phyloP scores from a whole-genome alignment of 148 eudicot genomes.

The Rhododendron simsii region DNA sequence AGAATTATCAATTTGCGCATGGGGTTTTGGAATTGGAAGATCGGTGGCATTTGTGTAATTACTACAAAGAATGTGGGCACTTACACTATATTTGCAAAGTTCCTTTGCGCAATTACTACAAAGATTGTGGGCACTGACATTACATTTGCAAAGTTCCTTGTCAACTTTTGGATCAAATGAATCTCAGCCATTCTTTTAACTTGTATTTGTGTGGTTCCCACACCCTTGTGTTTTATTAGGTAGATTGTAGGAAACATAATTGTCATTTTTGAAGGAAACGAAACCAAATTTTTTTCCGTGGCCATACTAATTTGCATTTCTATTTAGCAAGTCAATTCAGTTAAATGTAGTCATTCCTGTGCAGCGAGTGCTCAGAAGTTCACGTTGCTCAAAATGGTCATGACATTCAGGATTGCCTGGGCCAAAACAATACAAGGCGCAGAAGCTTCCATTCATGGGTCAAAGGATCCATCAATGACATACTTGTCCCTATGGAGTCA shows the following conservation, averaged over 20 bases:
- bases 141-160: too few relatives aligned
- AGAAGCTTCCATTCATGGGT: slow-evolving; percentile 77
- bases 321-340: not conserved
- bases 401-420: slow-evolving; percentile 66
- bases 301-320: not conserved
- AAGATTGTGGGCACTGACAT: too few relatives aligned
- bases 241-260: not conserved
- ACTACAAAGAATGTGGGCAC: too few relatives aligned
- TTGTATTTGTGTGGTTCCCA: too few relatives aligned
- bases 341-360: slow-evolving; percentile 3
- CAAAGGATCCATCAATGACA: slow-evolving; percentile 80
- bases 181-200: too few relatives aligned
- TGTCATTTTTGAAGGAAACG: not conserved
- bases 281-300: not conserved
- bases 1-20: too few relatives aligned
- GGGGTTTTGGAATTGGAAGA: too few relatives aligned
- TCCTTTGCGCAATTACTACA: too few relatives aligned
- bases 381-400: slow-evolving; percentile 69
- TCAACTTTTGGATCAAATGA: too few relatives aligned
- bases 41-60: too few relatives aligned
- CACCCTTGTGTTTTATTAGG: too few relatives aligned
- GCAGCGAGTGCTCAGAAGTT: slow-evolving; percentile 83
- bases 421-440: slow-evolving; percentile 56
- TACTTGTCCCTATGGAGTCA: slow-evolving; percentile 77
- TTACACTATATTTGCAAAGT: too few relatives aligned